Evolutionary conservation across 257 asterid species (phyloP).

Genomic region (Petunia axillaris): DNA sequence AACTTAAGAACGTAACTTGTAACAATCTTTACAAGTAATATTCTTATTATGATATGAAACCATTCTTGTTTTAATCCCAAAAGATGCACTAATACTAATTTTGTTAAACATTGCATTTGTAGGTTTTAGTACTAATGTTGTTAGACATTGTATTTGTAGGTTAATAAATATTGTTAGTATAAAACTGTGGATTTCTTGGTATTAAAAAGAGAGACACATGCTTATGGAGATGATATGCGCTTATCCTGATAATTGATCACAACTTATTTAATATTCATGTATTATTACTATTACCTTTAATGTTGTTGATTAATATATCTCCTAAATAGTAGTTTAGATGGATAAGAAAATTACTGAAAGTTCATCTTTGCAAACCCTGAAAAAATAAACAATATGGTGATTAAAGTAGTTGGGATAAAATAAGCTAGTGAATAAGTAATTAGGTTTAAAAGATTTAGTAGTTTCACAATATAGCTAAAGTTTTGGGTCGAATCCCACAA

Average conservation of each 20-base stretch:
- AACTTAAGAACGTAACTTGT: neutral
- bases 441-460: conserved; percentile 19
- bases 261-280: too few relatives aligned
- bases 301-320: neutral
- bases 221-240: too few relatives aligned
- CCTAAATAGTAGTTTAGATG: neutral
- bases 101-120: neutral
- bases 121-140: too few relatives aligned
- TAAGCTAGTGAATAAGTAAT: neutral
- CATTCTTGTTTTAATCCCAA: conserved; percentile 17
- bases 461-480: neutral
- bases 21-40: neutral
- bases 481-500: too few relatives aligned
- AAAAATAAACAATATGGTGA: neutral
- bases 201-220: too few relatives aligned
- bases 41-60: neutral
- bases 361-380: neutral
- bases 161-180: too few relatives aligned
- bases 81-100: neutral
- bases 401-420: neutral
- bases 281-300: too few relatives aligned
- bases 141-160: too few relatives aligned
- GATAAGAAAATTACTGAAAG: neutral
- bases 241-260: too few relatives aligned
- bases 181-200: too few relatives aligned